Evolutionary conservation across 2,329 filamentous ascomycete species (phyloP).

Genomic region (Aspergillus quadricinctus): DNA sequence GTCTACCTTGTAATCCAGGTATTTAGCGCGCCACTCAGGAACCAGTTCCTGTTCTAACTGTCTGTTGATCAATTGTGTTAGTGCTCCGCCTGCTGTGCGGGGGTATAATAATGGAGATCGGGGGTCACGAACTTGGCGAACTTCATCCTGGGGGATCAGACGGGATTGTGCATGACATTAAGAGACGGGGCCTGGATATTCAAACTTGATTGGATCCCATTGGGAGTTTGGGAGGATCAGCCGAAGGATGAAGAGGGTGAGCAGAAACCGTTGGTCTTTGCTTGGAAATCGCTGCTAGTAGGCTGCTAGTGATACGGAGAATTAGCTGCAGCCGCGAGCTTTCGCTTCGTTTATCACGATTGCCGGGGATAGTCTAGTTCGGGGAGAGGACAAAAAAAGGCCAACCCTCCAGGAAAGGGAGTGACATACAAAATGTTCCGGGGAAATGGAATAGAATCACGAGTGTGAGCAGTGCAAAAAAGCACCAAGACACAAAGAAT

Average conservation of each 20-base stretch:
- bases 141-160: slow-evolving; percentile 47
- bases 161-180: slow-evolving; percentile 15
- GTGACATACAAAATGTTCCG: background rate
- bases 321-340: background rate
- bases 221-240: background rate
- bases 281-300: background rate
- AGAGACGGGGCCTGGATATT: background rate
- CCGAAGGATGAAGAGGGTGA: background rate
- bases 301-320: background rate
- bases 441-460: background rate
- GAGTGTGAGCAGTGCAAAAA: background rate
- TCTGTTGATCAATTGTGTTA: slow-evolving; percentile 31
- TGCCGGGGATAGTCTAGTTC: background rate
- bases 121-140: slow-evolving; percentile 53
- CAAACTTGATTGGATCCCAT: background rate
- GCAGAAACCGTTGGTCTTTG: background rate
- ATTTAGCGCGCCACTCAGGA: slow-evolving; percentile 92
- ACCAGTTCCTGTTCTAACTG: slow-evolving; percentile 85
- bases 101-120: slow-evolving; percentile 4
- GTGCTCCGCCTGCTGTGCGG: slow-evolving; percentile 11
- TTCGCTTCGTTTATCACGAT: background rate
- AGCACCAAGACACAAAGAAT: background rate
- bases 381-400: background rate
- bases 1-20: slow-evolving; percentile 82
- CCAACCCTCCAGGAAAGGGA: background rate